Evolutionary conservation across 192 early-diverging fungal species (phyloP), one percentile per base, ranked within the genome.

Genomic region (Entrophospora sp.): DNA sequence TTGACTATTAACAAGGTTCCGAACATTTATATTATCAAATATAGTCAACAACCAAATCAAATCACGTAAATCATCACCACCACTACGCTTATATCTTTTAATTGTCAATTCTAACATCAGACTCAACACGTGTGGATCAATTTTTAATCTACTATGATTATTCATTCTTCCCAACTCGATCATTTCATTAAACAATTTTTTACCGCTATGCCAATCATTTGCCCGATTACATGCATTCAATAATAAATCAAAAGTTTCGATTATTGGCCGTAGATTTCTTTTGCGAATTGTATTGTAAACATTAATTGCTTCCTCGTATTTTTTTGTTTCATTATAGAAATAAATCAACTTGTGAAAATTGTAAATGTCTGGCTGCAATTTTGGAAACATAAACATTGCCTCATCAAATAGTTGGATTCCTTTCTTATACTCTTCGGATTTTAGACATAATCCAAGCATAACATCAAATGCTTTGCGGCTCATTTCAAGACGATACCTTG

Each of bases 341-440:
- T 18, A 25, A 7, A 61, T 61, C 14, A 61, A 30, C 8, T 14
- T 61, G 30, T 61, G 42, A 20, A 61, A 43, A 61, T 61, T 61
- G 10, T 43, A 24, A 30, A 61, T 61, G 30, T 61, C 59, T 4
- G 25, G 4, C n/a, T 43, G 5, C 8, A 61, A 20, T 1, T 43
- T 31, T 61, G 59, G 59, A 27, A 43, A 61, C 43, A 10, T 42
- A 9, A 31, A 0, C 16, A 24, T 27, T 6, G 35, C 59, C 20
- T 61, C 8, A 27, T 20, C 4, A 61, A 61, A 61, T 10, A 61
- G 12, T 27, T 40, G 9, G 14, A 61, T 30, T 4, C 59, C 59
- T 61, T 24, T 7, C 12, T 32, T 7, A 5, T 3, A 16, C 13
- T 22, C 32, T 43, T 31, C 5, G 1, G 25, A 18, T 42, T 45